phyloP scores from a whole-genome alignment of 2,329 filamentous ascomycete species.

The Diaporthe australafricana region DNA sequence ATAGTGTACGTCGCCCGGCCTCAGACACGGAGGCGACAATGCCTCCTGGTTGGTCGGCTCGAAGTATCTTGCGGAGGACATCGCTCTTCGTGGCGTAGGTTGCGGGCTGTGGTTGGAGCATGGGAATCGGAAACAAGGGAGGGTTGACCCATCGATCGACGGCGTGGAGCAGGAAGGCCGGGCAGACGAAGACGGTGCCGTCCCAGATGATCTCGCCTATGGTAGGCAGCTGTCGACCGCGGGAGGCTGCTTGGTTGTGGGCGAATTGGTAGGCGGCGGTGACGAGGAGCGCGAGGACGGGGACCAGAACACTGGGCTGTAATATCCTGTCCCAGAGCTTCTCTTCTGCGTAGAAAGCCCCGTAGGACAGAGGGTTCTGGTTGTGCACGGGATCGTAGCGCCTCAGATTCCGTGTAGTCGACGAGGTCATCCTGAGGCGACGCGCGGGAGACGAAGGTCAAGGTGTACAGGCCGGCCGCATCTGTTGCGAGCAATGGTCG shows the following conservation, averaged over 20 bases:
- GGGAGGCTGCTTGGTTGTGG: constrained; percentile 41
- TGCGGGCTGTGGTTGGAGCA: constrained; percentile 51
- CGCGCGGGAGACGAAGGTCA: constrained; percentile 14
- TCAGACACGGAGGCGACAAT: constrained; percentile 69
- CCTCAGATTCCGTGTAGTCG: constrained; percentile 25
- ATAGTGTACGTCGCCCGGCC: constrained; percentile 67
- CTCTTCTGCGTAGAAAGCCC: constrained; percentile 40
- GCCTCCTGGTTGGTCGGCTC: constrained; percentile 64
- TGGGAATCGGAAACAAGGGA: constrained; percentile 54
- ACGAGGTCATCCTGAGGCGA: constrained; percentile 37
- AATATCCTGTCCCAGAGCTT: constrained; percentile 47
- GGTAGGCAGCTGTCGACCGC: constrained; percentile 42
- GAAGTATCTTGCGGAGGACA: constrained; percentile 71
- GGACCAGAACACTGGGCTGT: constrained; percentile 51
- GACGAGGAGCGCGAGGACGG: constrained; percentile 48
- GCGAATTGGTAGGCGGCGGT: constrained; percentile 51
- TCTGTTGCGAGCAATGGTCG: constrained; percentile 19
- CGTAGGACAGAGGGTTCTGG: constrained; percentile 34
- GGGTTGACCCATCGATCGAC: constrained; percentile 67
- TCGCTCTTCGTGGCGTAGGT: constrained; percentile 72
- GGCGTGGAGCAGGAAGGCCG: constrained; percentile 67
- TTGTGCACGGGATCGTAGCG: constrained; percentile 26
- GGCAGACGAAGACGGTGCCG: constrained; percentile 66
- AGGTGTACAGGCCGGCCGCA: constrained; percentile 24
- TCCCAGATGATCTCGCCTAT: constrained; percentile 70